Evolutionary conservation across 257 asterid genomes (phyloP).

Genomic region (Solanum etuberosum): DNA sequence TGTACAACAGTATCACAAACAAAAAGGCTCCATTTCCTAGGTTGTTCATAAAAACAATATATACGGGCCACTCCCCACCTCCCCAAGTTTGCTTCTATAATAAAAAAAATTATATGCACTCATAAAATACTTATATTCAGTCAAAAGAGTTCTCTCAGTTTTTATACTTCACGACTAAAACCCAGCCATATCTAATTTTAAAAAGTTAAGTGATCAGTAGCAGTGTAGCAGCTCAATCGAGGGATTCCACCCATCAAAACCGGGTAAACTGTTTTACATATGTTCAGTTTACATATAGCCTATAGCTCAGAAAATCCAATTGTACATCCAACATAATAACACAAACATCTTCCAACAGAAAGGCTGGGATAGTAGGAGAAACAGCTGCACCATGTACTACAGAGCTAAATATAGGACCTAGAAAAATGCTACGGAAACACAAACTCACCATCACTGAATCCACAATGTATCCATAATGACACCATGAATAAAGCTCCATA

Average conservation of each 20-base stretch:
- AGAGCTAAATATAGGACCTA: background rate
- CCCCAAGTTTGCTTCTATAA: background rate
- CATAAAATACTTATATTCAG: background rate
- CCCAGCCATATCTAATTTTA: background rate
- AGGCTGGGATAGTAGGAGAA: background rate
- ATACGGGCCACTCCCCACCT: background rate
- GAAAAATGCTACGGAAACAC: background rate
- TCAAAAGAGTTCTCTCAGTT: background rate
- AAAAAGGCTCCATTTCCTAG: background rate
- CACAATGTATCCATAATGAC: constrained; percentile 51
- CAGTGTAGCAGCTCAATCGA: background rate
- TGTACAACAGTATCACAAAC: background rate
- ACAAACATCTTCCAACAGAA: background rate
- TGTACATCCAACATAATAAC: background rate
- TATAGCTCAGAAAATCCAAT: background rate
- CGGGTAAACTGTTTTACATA: background rate
- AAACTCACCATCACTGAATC: constrained; percentile 50
- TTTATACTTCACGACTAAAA: background rate
- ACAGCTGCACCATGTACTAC: background rate
- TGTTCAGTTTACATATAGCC: background rate
- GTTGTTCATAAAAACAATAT: background rate
- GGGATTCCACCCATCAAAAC: background rate
- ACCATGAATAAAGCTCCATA: constrained; percentile 66
- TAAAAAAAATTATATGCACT: background rate
- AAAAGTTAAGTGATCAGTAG: background rate